Base-by-base conservation (phyloP, 1,284 basidiomycete species). In the Neotropicomus parvogracilis region DNA sequence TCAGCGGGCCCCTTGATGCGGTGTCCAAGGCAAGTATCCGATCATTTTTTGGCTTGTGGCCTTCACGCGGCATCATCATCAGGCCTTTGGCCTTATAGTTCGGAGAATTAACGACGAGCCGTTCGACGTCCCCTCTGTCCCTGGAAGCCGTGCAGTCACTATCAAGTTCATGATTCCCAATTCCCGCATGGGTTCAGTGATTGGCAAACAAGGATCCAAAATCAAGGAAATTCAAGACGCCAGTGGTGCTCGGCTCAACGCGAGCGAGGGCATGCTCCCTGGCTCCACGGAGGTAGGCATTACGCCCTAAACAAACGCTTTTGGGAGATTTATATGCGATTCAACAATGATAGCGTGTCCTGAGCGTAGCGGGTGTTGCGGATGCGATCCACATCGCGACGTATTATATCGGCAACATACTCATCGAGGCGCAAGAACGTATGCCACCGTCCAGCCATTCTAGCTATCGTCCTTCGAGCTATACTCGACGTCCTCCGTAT, bases 181-280 rank as follows among this genome's bases (percentile, higher is more conserved):
- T 73, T 95, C 94, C 14, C 88, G 95, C 52, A 99, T 99, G 97
- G 97, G 97, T 31, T 97, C 93, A 29, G 93, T 99, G 52, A 99
- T 99, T 62, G 97, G 97, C 53, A 97, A 97, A 69, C 89, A 88
- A 55, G 97, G 97, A 21, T 86, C 87, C 46, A 99, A 99, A 72
- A 99, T 99, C 70, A 99, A 98, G 74, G 97, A 99, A 73, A 99
- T 99, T 60, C 97, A 99, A 68, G 97, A 99, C 64, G 95, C 95
- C 12, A 95, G 91, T 55, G 97, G 97, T 31, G 97, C 97, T 8
- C 77, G 94, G 52, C 74, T 99, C 54, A 98, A 97, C 63, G 97
- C 97, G 7, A 94, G 90, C 59, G 97, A 99, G 69, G 89, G 93
- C 36, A 97, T 99, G 94, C 80, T 99, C 24, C 95, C 97, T 3